These are phyloP conservation scores for Apiospora pterosperma DNA, from an alignment of 2,329 filamentous ascomycete species.

Conservation along the genomic window DNA sequence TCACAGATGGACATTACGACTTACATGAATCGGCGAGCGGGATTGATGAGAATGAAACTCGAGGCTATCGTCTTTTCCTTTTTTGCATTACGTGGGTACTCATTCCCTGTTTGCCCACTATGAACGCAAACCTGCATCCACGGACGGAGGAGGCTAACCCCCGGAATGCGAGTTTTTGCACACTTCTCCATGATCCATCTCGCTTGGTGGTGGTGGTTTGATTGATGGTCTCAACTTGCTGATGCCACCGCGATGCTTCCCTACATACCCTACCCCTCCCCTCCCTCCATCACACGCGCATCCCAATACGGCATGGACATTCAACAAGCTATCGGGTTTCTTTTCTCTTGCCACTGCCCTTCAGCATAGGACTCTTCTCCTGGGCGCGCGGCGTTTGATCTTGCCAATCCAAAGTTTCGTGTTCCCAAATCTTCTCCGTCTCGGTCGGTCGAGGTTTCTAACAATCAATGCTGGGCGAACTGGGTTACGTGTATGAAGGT, in stretches of 20 bases:
- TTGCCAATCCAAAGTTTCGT: not conserved
- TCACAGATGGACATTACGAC: not conserved
- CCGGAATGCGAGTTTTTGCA: not conserved
- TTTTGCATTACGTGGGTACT: not conserved
- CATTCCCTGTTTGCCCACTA: not conserved
- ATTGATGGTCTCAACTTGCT: constrained; percentile 1
- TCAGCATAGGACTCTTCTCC: not conserved
- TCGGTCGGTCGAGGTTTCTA: not conserved
- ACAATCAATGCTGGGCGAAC: not conserved
- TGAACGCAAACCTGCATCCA: constrained; percentile 1
- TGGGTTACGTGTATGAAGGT: not conserved
- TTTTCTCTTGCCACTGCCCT: not conserved
- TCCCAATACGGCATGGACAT: not conserved
- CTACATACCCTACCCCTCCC: not conserved
- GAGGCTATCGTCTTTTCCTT: not conserved
- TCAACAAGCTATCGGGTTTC: not conserved
- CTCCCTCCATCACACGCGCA: not conserved
- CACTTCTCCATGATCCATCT: not conserved
- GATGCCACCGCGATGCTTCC: not conserved
- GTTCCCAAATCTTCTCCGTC: not conserved
- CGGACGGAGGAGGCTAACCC: not conserved
- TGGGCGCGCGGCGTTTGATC: not conserved
- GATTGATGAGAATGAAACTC: not conserved
- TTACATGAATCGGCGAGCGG: not conserved
- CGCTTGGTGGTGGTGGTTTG: not conserved